phyloP scores from a whole-genome alignment of 164 flowering plant genomes.

The Sextonia rubra region DNA sequence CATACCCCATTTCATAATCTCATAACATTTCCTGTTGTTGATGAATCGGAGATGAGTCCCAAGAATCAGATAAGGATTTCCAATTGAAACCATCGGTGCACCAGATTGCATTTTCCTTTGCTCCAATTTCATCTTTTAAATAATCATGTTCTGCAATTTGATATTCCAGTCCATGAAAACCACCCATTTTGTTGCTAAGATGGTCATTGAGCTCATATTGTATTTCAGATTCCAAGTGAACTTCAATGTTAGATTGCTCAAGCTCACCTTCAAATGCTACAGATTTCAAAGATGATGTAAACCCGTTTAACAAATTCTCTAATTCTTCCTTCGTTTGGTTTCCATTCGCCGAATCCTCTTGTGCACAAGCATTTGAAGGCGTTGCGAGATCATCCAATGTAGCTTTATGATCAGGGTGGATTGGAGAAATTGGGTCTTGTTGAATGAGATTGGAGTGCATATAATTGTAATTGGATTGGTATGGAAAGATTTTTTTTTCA shows the following conservation, averaged over 20 bases:
- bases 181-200: slow-evolving; percentile 24
- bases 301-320: slow-evolving; percentile 23
- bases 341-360: background rate
- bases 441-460: too few relatives aligned
- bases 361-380: slow-evolving; percentile 10
- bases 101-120: slow-evolving; percentile 40
- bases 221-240: slow-evolving; percentile 18
- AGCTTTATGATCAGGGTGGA: slow-evolving; percentile 6
- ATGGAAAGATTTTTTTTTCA: slow-evolving; percentile 26
- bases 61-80: slow-evolving; percentile 51
- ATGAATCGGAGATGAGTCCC: slow-evolving; percentile 48
- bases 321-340: slow-evolving; percentile 11
- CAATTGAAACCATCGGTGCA: slow-evolving; percentile 40
- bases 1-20: slow-evolving; percentile 43
- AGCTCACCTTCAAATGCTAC: background rate
- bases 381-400: slow-evolving; percentile 11
- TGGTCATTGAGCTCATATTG: slow-evolving; percentile 46
- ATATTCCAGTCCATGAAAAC: slow-evolving; percentile 16
- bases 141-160: slow-evolving; percentile 37
- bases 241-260: background rate
- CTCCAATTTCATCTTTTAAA: slow-evolving; percentile 38
- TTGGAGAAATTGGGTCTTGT: slow-evolving; percentile 16
- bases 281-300: slow-evolving; percentile 11
- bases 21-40: slow-evolving; percentile 42
- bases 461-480: background rate